These are phyloP conservation scores for Rubroshorea leprosula DNA, from an alignment of 345 rosid genomes.

Conservation along the genomic window DNA sequence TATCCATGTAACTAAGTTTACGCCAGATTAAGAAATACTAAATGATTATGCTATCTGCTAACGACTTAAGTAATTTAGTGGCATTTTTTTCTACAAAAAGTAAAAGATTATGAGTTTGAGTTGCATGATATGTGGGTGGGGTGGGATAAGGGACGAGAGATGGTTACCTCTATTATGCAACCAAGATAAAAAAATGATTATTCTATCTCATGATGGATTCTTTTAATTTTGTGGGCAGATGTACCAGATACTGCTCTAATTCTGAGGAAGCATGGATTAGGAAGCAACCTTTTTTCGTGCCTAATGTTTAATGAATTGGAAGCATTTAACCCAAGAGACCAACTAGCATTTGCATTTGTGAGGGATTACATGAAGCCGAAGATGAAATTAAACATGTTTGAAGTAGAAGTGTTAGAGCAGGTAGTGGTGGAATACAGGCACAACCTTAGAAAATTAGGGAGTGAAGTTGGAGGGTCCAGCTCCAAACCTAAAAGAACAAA, in stretches of 20 bases:
- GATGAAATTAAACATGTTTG: conserved; percentile 70
- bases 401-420: conserved; percentile 71
- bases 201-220: no score
- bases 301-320: conserved; percentile 78
- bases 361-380: conserved; percentile 56
- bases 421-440: conserved; percentile 64
- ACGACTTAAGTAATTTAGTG: no score
- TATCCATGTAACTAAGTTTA: no score
- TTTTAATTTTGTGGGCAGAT: conserved; percentile 30
- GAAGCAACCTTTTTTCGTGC: conserved; percentile 72
- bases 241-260: conserved; percentile 80
- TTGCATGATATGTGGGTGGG: no score
- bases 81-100: no score
- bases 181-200: no score
- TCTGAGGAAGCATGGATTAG: conserved; percentile 52
- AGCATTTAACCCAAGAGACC: conserved; percentile 82
- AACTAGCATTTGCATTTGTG: conserved; percentile 68
- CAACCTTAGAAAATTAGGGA: conserved; percentile 36
- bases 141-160: no score
- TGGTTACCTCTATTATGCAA: no score
- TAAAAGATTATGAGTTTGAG: no score
- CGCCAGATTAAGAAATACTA: no score
- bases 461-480: conserved; percentile 7
- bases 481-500: conserved; percentile 13
- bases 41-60: no score